Evolutionary conservation across 2,329 filamentous ascomycete genomes (phyloP).

Genomic region (Epichloe elymi): DNA sequence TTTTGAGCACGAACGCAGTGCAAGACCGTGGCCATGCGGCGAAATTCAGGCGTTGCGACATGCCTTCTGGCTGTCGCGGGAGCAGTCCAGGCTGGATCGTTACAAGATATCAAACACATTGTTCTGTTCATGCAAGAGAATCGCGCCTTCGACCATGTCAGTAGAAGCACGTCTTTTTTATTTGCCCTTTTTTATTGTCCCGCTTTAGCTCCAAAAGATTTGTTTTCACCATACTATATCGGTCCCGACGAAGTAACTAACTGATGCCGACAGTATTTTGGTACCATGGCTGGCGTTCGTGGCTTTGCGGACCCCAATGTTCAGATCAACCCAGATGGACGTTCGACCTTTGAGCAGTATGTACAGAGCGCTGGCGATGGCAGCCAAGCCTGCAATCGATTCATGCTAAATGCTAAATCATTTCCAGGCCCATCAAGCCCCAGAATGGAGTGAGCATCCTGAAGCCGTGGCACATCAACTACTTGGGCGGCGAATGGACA

Average conservation of each 20-base stretch:
- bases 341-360: conserved; percentile 35
- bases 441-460: conserved; percentile 29
- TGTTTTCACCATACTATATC: too few relatives aligned
- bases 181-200: too few relatives aligned
- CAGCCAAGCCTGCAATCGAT: background rate
- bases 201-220: too few relatives aligned
- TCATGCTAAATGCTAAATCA: background rate
- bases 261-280: conserved; percentile 31
- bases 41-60: background rate
- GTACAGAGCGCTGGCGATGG: conserved; percentile 9
- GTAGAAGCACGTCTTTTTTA: background rate
- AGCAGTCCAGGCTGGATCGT: conserved; percentile 21
- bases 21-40: background rate
- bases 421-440: background rate
- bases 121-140: conserved; percentile 43
- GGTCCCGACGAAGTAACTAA: background rate
- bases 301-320: conserved; percentile 35
- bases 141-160: conserved; percentile 19
- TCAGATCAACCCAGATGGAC: conserved; percentile 19
- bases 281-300: conserved; percentile 40
- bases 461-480: conserved; percentile 37
- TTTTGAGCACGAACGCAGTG: background rate
- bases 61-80: conserved; percentile 9
- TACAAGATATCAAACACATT: conserved; percentile 41
- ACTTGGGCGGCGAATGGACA: conserved; percentile 30